phyloP scores from a whole-genome alignment of 2,329 filamentous ascomycete species.

The Botrytis squamosa region DNA sequence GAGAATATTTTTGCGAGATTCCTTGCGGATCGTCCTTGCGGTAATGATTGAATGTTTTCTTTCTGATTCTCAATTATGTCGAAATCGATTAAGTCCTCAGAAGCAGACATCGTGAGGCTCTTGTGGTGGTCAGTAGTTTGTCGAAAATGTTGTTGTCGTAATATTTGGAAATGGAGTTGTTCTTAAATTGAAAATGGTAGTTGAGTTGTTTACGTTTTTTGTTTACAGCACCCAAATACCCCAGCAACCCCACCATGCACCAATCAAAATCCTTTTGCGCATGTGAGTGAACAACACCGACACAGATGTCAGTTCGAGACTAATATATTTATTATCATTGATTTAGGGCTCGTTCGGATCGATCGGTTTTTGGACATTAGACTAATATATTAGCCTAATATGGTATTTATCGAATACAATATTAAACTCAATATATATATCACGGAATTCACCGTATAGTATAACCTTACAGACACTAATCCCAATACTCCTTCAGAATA shows the following conservation, averaged over 20 bases:
- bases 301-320: not conserved
- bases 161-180: not conserved
- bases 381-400: too few relatives aligned
- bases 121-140: not conserved
- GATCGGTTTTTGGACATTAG: too few relatives aligned
- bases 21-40: slow-evolving; percentile 82
- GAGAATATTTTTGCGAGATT: slow-evolving; percentile 83
- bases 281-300: not conserved
- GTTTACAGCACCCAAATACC: not conserved
- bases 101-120: slow-evolving; percentile 44
- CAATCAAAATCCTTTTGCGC: not conserved
- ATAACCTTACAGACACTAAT: too few relatives aligned
- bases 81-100: slow-evolving; percentile 66
- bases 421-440: too few relatives aligned
- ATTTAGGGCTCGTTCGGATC: too few relatives aligned
- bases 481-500: too few relatives aligned
- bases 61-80: slow-evolving; percentile 95
- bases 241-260: slow-evolving; percentile 1
- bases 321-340: not conserved
- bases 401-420: too few relatives aligned
- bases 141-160: not conserved
- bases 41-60: slow-evolving; percentile 94
- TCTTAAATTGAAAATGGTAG: not conserved
- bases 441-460: too few relatives aligned
- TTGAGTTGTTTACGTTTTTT: slow-evolving; percentile 10